Evolutionary conservation across 768 basidiomycete species (phyloP).

Genomic region (Pisolithus orientalis): DNA sequence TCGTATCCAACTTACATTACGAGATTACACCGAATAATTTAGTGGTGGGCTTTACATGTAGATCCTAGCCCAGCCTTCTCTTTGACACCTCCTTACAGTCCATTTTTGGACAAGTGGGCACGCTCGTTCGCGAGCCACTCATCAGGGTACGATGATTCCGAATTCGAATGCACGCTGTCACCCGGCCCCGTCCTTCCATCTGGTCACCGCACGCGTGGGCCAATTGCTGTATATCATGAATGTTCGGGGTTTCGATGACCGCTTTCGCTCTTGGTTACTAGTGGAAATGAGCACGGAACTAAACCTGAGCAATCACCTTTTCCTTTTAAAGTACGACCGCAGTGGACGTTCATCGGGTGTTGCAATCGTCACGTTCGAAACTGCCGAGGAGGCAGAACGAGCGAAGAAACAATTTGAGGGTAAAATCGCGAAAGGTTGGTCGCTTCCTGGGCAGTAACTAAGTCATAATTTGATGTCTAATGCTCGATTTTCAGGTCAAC

Average conservation of each 20-base stretch:
- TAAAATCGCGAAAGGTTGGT: slow-evolving; percentile 77
- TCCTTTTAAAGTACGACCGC: slow-evolving; percentile 80
- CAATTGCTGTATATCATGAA: slow-evolving; percentile 18
- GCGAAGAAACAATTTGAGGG: slow-evolving; percentile 85
- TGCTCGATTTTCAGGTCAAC: slow-evolving; percentile 53
- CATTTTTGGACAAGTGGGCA: slow-evolving; percentile 90
- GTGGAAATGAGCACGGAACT: slow-evolving; percentile 39
- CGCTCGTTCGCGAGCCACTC: slow-evolving; percentile 85
- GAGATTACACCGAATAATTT: slow-evolving; percentile 87
- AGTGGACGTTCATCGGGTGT: slow-evolving; percentile 88
- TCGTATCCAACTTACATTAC: slow-evolving; percentile 87
- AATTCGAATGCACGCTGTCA: slow-evolving; percentile 33
- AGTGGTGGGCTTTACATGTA: slow-evolving; percentile 48
- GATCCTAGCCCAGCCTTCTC: not conserved
- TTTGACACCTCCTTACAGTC: slow-evolving; percentile 37
- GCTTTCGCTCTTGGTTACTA: slow-evolving; percentile 40
- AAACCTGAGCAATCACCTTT: slow-evolving; percentile 49
- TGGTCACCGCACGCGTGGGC: slow-evolving; percentile 29
- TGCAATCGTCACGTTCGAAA: slow-evolving; percentile 77
- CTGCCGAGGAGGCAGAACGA: slow-evolving; percentile 65
- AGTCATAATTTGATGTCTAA: not conserved
- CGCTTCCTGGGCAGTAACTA: not conserved
- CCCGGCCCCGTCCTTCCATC: slow-evolving; percentile 20
- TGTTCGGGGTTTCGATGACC: slow-evolving; percentile 27
- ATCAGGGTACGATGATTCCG: slow-evolving; percentile 84